Base-by-base conservation (phyloP, 371 early-diverging fungal species). In the Mucor irregularis region DNA sequence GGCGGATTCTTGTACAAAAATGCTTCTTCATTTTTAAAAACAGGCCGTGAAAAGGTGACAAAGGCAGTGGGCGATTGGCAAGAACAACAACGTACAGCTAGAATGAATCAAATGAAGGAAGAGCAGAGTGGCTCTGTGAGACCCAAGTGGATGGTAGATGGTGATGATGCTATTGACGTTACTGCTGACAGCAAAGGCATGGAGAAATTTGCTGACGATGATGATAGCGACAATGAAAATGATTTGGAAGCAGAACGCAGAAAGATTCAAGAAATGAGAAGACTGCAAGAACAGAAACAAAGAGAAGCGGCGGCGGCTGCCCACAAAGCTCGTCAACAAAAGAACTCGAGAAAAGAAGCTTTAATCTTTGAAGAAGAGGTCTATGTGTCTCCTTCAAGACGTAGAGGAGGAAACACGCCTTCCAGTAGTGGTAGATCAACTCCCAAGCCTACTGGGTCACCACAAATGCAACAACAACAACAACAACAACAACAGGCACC, bases 1-100 rank as follows among this genome's bases (percentile, higher is more conserved):
- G 89, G 92, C n/a, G 78, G 84, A 7, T 79, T 62, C 29, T 65
- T 90, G 19, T 81, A 86, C 52, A 85, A 86, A 53, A 88, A 89
- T 62, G 92, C 92, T 9, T 80, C 81, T 49, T 78, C 84, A 35
- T 74, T 88, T 55, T 77, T 89, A 51, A 81, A 87, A 38, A 81
- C 83, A 46, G 88, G 90, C 24, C 83, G 85, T 29, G 80, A 87
- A 56, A 84, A 81, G 46, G 74, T 89, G 6, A 80, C 81, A 38
- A 80, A 81, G 21, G 82, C 82, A 9, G 82, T 87, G 25, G 87
- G 80, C n/a, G 81, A 86, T 42, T 78, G 87, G 70, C 69, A 82
- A 37, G 84, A 82, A 25, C 68, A 78, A 6, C 72, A 82, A 50
- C 72, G 69, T 7, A 38, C 65, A 14, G 56, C 58, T 1, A 57